Evolutionary conservation across 2,329 filamentous ascomycete genomes (phyloP), one percentile per base, ranked within the genome.

Genomic region (Ophiocordyceps robertsii): DNA sequence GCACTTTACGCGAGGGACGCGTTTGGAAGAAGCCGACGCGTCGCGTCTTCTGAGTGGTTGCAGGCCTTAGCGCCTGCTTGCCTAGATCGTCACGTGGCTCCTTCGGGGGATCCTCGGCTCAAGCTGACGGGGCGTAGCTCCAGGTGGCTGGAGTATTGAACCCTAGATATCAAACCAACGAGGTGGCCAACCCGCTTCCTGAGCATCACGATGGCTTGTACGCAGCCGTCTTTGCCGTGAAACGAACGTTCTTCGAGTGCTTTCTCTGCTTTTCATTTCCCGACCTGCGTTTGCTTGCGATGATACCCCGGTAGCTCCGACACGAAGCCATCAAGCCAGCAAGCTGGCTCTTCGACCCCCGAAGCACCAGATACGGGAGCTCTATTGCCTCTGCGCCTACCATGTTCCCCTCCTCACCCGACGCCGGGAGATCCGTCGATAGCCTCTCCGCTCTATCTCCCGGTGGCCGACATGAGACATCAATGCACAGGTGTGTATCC

Each of bases 391-490:
- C 39, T 47, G 45, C 45, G 52, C 53, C 52, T 54, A 68, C 59
- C 62, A 83, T 82, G 79, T 76, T 71, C 57, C 69, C 74, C 50
- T 72, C 74, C 50, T 72, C 72, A 49, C 57, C 66, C 42, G 71
- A 64, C 50, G 73, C 74, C 51, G 73, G 76, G 54, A 80, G 77
- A 64, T 82, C 79, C 49, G 69, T 77, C 54, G 79, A 83, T 61
- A 81, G 75, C 55, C 61, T 82, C 51, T 68, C 74, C 13, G 69
- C 75, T 27, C 62, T 70, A 36, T 69, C 73, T 14, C 66, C 67
- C 12, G 63, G 64, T 35, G 63, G 68, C 27, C 65, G 72, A 35
- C 62, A 66, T 45, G 77, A 81, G 48, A 72, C 68, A 63, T 74
- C 58, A 62, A 82, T 71, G 61, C 76, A 71, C 60, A 76, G 66